Evolutionary conservation across 768 basidiomycete genomes (phyloP), one percentile per base, ranked within the genome.

Genomic region (Cystobasidium ongulense): DNA sequence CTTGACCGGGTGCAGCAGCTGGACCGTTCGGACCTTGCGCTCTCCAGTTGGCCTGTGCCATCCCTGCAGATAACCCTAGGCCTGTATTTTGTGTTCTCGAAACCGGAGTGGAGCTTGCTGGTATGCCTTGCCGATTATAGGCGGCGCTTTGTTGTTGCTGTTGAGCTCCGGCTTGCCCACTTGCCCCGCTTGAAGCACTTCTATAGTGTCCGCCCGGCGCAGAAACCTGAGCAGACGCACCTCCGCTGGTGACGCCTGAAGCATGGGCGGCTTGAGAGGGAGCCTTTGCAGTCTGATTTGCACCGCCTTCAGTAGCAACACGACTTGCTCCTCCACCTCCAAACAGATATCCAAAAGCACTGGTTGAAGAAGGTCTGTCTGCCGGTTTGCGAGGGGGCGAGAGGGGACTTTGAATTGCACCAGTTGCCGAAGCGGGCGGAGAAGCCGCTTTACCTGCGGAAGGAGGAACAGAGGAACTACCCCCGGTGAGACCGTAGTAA

Each of bases 281-380:
- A 31, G 57, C 27, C 13, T 29, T 35, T 11, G 33, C 33, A 29
- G 52, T 10, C 52, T 54, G 21, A n/a, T n/a, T 29, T 54, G 52
- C 7, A 8, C 52, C 27, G 10, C 52, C 52, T 23, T 59, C 57
- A 27, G 57, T 59, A 7, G 57, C 57, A 35, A 59, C 57, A 15
- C 57, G 25, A 35, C 57, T 59, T 5, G 57, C 57, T 17, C 57
- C 57, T 27, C 57, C 57, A 29, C 57, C 57, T 2, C 57, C 57
- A 59, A 59, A 59, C 13, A 59, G 33, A 23, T 59, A 59, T 10
- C 57, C 57, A 21, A 59, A 59, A 4, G 57, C 57, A 59, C 57
- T 59, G 23, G 25, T 59, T 29, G 57, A 59, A 59, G 57, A 59
- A 35, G 57, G 57, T 29, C 57, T 59, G 15, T 59, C 57, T 27